Evolutionary conservation across 2,329 filamentous ascomycete genomes (phyloP).

Genomic region (Penicillium capsulatum): DNA sequence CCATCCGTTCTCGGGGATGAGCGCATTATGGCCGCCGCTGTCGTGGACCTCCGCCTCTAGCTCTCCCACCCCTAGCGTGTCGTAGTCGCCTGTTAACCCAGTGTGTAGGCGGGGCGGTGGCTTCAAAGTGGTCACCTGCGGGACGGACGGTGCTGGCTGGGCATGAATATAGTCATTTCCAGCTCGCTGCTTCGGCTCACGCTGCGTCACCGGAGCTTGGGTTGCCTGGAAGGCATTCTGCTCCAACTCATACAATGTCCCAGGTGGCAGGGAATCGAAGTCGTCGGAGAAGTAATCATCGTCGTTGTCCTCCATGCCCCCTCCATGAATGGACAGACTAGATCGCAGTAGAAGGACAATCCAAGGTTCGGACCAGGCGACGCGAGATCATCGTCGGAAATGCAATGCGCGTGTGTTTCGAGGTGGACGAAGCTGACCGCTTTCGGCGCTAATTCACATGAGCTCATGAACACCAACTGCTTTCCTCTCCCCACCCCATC

Average conservation of each 20-base stretch:
- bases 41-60: conserved; percentile 44
- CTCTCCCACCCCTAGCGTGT: conserved; percentile 42
- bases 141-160: conserved; percentile 6
- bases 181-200: conserved; percentile 6
- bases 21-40: conserved; percentile 19
- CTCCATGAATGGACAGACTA: conserved; percentile 32
- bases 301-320: conserved; percentile 47
- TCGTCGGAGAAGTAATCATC: conserved; percentile 49
- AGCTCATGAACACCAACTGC: conserved; percentile 25
- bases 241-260: conserved; percentile 44
- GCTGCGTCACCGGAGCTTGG: conserved; percentile 31
- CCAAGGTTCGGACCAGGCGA: background rate
- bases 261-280: conserved; percentile 43
- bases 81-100: conserved; percentile 41
- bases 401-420: no score
- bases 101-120: conserved; percentile 30
- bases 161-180: conserved; percentile 7
- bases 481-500: conserved; percentile 8
- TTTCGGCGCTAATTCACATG: conserved; percentile 31
- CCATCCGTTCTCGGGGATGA: background rate
- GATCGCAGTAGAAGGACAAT: background rate
- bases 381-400: background rate
- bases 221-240: conserved; percentile 45
- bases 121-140: conserved; percentile 20
- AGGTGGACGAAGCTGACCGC: conserved; percentile 19